Evolutionary conservation across 2,329 filamentous ascomycete species (phyloP).

Genomic region (Hymenoscyphus infarciens): DNA sequence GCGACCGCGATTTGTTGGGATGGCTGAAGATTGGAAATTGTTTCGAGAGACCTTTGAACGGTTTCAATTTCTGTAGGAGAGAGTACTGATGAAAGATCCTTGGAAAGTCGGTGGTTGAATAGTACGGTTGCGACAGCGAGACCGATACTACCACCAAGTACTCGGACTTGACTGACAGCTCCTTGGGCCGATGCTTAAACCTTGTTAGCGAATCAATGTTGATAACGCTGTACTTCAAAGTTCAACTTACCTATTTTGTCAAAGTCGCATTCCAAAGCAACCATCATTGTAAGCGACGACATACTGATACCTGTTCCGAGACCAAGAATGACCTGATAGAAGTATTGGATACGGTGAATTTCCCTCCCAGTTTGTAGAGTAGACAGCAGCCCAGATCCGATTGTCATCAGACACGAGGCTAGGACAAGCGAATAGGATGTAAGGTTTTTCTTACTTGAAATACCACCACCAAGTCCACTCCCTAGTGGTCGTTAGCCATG

Average conservation of each 20-base stretch:
- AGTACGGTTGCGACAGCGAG: conserved; percentile 4
- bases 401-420: background rate
- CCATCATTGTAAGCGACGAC: conserved; percentile 4
- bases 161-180: conserved; percentile 1
- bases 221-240: too few relatives aligned
- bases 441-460: conserved; percentile 9
- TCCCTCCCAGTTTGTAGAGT: background rate
- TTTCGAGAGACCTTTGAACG: background rate
- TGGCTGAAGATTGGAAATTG: background rate
- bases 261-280: conserved; percentile 6
- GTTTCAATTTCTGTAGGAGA: background rate
- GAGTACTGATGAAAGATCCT: background rate
- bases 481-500: too few relatives aligned
- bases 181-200: conserved; percentile 4
- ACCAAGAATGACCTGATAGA: conserved; percentile 10
- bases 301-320: conserved; percentile 9
- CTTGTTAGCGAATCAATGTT: background rate
- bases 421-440: conserved; percentile 7
- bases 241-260: conserved; percentile 2
- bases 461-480: background rate
- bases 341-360: background rate
- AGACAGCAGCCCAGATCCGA: conserved; percentile 9
- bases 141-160: conserved; percentile 4
- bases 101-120: background rate
- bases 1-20: conserved; percentile 3